Base-by-base conservation (phyloP, 2,329 filamentous ascomycete genomes). In the Albifimbria verrucaria region DNA sequence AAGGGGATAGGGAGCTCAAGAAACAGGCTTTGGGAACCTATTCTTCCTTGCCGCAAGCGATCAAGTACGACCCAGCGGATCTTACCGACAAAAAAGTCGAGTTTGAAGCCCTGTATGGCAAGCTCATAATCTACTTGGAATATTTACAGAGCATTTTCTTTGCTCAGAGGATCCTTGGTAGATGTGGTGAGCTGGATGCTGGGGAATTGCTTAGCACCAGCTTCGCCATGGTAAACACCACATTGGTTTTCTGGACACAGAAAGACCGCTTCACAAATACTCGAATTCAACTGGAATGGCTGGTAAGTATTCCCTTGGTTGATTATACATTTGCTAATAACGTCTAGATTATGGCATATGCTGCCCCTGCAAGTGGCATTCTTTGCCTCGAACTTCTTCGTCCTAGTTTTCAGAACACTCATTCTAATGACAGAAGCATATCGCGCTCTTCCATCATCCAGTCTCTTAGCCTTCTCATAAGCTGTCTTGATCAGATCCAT, bases 131-230 rank as follows among this genome's bases (percentile, higher is more conserved):
- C 2, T 70, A 71, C 9, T 70, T 82, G 2, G 72, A 77, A 47
- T 75, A 80, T 47, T 67, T 82, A 0, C 77, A 83, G 39, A 83
- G 82, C 49, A 69, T 79, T 10, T 84, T 86, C 56, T 73, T 85
- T 23, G 68, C 85, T 28, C 78, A 85, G 57, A 72, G 82, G 20
- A 75, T 84, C 1, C 69, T 85, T 21, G 71, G 78, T 48, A 79
- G 78, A 53, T 43, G 48, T 24, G 7, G 65, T 66, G 3, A 58
- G 65, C 5, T 66, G 3, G 50, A 68, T 18, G 64, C 69, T 7
- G 69, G 69, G 0, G 69, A 76, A 23, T 65, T 77, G 12, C 62
- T 79, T 24, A 63, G 70, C 4, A 69, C 75, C 43, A 77, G 75
- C 48, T 72, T 72, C 28, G 74, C 79, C 48, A 71, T 79, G 64